Conservation (phyloP, 306 rosid species). For the Mimosa bimucronata region DNA sequence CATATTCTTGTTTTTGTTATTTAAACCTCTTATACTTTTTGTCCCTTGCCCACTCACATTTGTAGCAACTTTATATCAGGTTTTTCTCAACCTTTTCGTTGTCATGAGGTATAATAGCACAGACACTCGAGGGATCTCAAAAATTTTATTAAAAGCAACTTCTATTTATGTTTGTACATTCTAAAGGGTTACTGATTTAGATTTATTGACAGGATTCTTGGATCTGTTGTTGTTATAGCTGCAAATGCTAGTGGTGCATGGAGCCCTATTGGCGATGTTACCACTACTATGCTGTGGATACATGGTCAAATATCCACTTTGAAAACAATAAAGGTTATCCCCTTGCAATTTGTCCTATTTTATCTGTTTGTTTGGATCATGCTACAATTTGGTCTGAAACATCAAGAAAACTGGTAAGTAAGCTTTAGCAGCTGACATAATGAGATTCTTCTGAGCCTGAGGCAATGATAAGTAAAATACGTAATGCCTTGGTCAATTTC, state of each 20-base stretch:
- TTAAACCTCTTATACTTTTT: conserved; percentile 5
- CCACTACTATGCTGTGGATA: conserved; percentile 98
- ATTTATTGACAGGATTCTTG: conserved; percentile 77
- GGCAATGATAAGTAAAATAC: conserved; percentile 15
- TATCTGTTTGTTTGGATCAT: conserved; percentile 2
- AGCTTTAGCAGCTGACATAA: conserved; percentile 12
- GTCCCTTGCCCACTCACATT: background rate
- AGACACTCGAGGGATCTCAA: conserved; percentile 7
- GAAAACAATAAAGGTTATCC: conserved; percentile 73
- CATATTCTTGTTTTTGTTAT: conserved; percentile 14
- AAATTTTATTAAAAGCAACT: conserved; percentile 17
- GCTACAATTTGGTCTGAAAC: background rate
- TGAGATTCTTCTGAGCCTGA: conserved; percentile 7
- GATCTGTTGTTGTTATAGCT: conserved; percentile 92
- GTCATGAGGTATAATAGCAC: background rate
- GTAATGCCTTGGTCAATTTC: conserved; percentile 1
- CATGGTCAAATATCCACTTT: conserved; percentile 89
- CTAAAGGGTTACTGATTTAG: conserved; percentile 33
- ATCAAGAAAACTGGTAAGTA: conserved; percentile 13
- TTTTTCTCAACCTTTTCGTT: background rate
- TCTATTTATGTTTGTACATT: background rate
- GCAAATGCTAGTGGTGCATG: conserved; percentile 99
- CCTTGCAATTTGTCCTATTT: conserved; percentile 12
- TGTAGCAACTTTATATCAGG: conserved; percentile 5
- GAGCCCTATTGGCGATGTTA: conserved; percentile 98